Evolutionary conservation across 2,329 filamentous ascomycete genomes (phyloP).

Genomic region (Curvularia sp.): DNA sequence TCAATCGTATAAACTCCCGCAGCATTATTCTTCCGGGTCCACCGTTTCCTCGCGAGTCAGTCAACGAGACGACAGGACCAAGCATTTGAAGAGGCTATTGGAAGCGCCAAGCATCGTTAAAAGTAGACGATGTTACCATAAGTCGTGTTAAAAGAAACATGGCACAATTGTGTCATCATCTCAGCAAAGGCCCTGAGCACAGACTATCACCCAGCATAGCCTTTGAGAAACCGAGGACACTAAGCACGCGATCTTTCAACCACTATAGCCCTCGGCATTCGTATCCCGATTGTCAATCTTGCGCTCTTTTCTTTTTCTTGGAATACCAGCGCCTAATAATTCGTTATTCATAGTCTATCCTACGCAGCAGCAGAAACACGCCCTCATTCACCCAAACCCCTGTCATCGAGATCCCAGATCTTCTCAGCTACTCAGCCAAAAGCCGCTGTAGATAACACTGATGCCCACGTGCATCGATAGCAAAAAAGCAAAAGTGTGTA

Average conservation of each 20-base stretch:
- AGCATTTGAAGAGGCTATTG: neutral
- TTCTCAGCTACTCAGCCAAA: slow-evolving; percentile 1
- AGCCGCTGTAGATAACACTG: neutral
- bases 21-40: neutral
- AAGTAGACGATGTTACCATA: neutral
- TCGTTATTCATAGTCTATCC: neutral
- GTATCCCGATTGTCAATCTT: neutral
- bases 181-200: neutral
- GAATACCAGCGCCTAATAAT: neutral
- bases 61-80: neutral
- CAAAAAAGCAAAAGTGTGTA: neutral
- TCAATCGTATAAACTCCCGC: no score
- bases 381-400: slow-evolving; percentile 2
- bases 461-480: neutral
- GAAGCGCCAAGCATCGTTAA: neutral
- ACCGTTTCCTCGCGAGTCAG: neutral
- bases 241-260: neutral
- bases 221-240: neutral
- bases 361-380: neutral
- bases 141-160: neutral
- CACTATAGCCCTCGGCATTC: neutral
- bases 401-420: slow-evolving; percentile 1
- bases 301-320: no score
- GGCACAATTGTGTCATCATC: neutral
- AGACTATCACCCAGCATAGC: neutral